These are phyloP conservation scores for Boletus barrowsii DNA, from an alignment of 768 basidiomycete genomes.

Conservation along the genomic window DNA sequence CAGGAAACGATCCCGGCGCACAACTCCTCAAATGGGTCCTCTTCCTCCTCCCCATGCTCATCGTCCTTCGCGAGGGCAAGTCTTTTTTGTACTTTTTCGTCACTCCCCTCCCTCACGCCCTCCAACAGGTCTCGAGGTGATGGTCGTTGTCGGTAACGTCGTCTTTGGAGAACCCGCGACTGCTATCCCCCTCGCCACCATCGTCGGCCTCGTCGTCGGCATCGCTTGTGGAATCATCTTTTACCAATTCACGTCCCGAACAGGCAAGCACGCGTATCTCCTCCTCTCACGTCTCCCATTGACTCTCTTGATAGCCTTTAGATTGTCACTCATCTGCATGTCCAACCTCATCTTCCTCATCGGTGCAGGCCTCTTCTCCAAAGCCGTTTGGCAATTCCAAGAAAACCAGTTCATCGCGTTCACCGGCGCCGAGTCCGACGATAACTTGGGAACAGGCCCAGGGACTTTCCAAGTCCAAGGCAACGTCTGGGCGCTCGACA, in stretches of 20 bases:
- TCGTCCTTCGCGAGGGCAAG: conserved; percentile 87
- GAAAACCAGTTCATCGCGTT: conserved; percentile 60
- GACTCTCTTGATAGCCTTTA: conserved; percentile 48
- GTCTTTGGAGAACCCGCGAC: conserved; percentile 78
- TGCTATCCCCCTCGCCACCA: conserved; percentile 87
- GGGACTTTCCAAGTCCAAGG: conserved; percentile 80
- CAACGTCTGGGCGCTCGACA: conserved; percentile 86
- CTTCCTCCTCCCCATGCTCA: conserved; percentile 86
- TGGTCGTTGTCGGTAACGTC: conserved; percentile 92
- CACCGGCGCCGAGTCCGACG: conserved; percentile 74
- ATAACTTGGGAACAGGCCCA: conserved; percentile 67
- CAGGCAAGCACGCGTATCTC: conserved; percentile 42
- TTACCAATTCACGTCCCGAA: conserved; percentile 75
- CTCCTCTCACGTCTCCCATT: background rate
- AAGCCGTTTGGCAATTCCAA: conserved; percentile 71
- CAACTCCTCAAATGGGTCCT: conserved; percentile 78
- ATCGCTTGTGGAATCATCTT: conserved; percentile 70
- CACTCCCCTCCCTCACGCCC: background rate
- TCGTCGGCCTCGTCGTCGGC: conserved; percentile 80
- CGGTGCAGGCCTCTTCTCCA: conserved; percentile 90
- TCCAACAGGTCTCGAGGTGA: conserved; percentile 71
- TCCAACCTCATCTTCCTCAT: conserved; percentile 91
- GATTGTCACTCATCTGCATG: conserved; percentile 86
- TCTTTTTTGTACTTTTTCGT: no score
- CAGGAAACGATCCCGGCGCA: conserved; percentile 47